A percentile compares a stretch with the other conserved stretches of the same genome.
phyloP scores from a whole-genome alignment of 306 rosid genomes.

The Lathyrus tuberosus region DNA sequence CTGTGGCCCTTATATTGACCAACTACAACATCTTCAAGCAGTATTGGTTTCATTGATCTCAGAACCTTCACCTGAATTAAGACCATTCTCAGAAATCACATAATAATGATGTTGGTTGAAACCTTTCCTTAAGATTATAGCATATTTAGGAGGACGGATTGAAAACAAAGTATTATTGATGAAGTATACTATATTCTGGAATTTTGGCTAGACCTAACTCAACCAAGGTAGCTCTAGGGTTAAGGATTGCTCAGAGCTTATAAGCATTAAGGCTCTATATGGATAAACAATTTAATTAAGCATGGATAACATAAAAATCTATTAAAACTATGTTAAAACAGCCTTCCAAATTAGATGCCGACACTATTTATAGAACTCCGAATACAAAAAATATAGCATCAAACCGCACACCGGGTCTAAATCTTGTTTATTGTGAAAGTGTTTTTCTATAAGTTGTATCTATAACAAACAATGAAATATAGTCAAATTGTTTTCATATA shows the following conservation, averaged over 20 bases:
- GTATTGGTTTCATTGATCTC: constrained; percentile 82
- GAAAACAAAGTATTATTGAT: neutral
- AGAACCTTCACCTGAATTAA: constrained; percentile 87
- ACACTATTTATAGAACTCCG: no score
- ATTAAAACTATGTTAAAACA: no score
- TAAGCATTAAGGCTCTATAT: neutral
- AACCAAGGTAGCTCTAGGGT: neutral
- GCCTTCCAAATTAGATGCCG: no score
- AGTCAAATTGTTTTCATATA: neutral
- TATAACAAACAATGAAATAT: neutral
- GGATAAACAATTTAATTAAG: neutral
- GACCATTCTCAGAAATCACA: constrained; percentile 38
- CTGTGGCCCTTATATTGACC: constrained; percentile 94
- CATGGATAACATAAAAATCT: neutral
- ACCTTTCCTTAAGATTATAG: constrained; percentile 30
- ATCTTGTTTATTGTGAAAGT: neutral
- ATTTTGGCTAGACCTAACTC: neutral
- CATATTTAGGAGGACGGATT: constrained; percentile 20
- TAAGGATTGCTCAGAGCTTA: neutral
- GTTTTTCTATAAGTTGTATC: neutral
- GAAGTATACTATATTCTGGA: neutral
- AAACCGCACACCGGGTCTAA: no score
- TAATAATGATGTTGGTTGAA: constrained; percentile 31
- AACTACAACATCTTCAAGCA: constrained; percentile 80
- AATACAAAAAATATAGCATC: no score